Conservation (phyloP, 2,329 filamentous ascomycete species). For the Cytospora chrysosperma region DNA sequence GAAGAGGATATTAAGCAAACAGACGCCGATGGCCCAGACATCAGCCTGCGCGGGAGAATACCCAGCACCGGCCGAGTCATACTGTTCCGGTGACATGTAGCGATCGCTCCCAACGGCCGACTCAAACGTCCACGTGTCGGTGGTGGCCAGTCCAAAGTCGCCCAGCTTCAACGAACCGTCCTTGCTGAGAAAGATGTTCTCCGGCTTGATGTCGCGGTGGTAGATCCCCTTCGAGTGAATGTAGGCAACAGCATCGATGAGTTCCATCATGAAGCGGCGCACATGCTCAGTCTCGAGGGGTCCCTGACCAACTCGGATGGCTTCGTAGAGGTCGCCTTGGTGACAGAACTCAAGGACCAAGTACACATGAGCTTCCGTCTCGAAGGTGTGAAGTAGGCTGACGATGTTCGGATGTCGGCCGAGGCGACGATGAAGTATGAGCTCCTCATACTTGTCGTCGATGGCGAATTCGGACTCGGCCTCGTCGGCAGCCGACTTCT, state of each 20-base stretch:
- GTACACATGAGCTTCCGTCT: slow-evolving; percentile 87
- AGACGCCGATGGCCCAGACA: slow-evolving; percentile 96
- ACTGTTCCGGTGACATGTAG: slow-evolving; percentile 99
- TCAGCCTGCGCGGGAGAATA: slow-evolving; percentile 94
- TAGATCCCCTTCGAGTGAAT: slow-evolving; percentile 90
- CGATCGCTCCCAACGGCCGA: slow-evolving; percentile 94
- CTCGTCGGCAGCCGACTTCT: slow-evolving; percentile 64
- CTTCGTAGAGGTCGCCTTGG: slow-evolving; percentile 95
- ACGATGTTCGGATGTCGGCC: slow-evolving; percentile 87
- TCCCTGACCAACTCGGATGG: slow-evolving; percentile 84
- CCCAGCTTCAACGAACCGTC: slow-evolving; percentile 92
- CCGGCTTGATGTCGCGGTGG: slow-evolving; percentile 98
- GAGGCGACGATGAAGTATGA: slow-evolving; percentile 76
- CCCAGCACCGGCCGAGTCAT: slow-evolving; percentile 80
- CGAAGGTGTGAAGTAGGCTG: slow-evolving; percentile 86
- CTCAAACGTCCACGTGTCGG: slow-evolving; percentile 86
- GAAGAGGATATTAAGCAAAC: slow-evolving; percentile 93
- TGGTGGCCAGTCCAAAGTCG: slow-evolving; percentile 91
- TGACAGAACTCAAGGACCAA: slow-evolving; percentile 94
- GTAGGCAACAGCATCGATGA: slow-evolving; percentile 84
- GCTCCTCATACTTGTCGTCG: slow-evolving; percentile 81
- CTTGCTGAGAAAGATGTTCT: slow-evolving; percentile 94
- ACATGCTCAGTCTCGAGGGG: slow-evolving; percentile 95
- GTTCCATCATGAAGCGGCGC: slow-evolving; percentile 93
- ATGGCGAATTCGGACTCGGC: slow-evolving; percentile 65